Base-by-base conservation (phyloP, 2,329 filamentous ascomycete genomes). In the Pseudogymnoascus sp. region DNA sequence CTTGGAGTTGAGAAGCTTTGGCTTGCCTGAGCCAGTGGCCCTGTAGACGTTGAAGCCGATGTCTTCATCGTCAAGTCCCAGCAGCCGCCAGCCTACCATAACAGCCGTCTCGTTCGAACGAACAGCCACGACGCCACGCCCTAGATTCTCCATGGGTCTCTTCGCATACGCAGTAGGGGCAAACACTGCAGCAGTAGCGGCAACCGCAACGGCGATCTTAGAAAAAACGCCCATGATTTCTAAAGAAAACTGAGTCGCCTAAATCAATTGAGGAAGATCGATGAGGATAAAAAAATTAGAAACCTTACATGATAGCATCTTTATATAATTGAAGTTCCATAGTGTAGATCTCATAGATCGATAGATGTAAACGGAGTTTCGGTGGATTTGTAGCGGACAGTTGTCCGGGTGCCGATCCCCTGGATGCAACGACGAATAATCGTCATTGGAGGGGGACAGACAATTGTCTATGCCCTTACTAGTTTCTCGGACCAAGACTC, bases 21-120 rank as follows among this genome's bases (percentile, higher is more conserved):
- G 19, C 3, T 17, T n/a, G 11, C 21, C 13, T 2, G 21, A 26
- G 11, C 42, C 21, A 6, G 42, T 47, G 21, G 42, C 21, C 7
- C 53, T 33, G 53, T 60, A 60, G 53, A 60, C 26, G 53, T 60
- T 60, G 53, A 60, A 60, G 26, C 53, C 53, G 5, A 60, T 60
- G 8, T 31, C 26, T 38, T 60, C 26, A 60, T 19, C 10, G 26
- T 60, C 53, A 7, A 60, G 53, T 3, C 53, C 53, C 17, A 60
- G 15, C 2, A 60, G 53, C 5, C 53, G 53, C 53, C 53, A 60
- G 28, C 31, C 35, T 13, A 60, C 35, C 17, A 60, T 15, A 21
- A 60, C 53, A 13, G 28, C 53, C 4, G 53, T 35, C 17, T 60
- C 26, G 15, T 23, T 60, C 13, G 53, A 60, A 38, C 53, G 53